These are phyloP conservation scores for Coriaria nepalensis DNA, from an alignment of 306 rosid genomes.

Conservation along the genomic window DNA sequence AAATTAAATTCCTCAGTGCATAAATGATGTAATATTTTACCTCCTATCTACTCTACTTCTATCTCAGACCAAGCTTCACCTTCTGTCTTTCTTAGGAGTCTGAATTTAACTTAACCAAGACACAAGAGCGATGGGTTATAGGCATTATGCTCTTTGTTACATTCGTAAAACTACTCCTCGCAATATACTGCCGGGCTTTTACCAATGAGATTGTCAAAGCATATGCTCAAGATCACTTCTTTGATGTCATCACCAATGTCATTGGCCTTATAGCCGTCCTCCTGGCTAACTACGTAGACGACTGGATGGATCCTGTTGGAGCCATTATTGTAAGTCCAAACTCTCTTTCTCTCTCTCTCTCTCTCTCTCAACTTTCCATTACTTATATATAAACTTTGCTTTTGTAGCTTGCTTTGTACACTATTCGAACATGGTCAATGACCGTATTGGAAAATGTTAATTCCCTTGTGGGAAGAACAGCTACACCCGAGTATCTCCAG, in stretches of 20 bases:
- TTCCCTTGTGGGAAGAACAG: slow-evolving; percentile 82
- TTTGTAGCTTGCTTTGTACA: slow-evolving; percentile 80
- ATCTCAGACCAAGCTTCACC: too few relatives aligned
- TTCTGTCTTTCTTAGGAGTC: slow-evolving; percentile 30
- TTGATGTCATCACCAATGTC: slow-evolving; percentile 87
- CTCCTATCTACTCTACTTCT: background rate
- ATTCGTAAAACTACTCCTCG: slow-evolving; percentile 57
- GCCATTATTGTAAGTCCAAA: slow-evolving; percentile 74
- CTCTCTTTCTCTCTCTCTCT: slow-evolving; percentile 11
- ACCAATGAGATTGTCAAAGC: slow-evolving; percentile 83
- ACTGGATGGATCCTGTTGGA: slow-evolving; percentile 96
- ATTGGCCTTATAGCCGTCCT: slow-evolving; percentile 93
- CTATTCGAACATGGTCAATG: slow-evolving; percentile 91
- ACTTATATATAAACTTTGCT: slow-evolving; percentile 9
- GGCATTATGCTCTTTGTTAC: slow-evolving; percentile 92
- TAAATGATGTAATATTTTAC: background rate
- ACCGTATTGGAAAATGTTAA: slow-evolving; percentile 90
- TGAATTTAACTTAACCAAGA: slow-evolving; percentile 45
- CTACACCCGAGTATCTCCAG: slow-evolving; percentile 84
- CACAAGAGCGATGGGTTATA: slow-evolving; percentile 85
- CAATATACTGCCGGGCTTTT: slow-evolving; percentile 79
- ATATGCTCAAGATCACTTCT: slow-evolving; percentile 95
- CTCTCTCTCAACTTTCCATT: background rate
- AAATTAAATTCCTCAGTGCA: background rate
- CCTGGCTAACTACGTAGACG: slow-evolving; percentile 65